Evolutionary conservation across 495 filamentous ascomycete species (phyloP).

Genomic region (Thermochaetoides thermophila): DNA sequence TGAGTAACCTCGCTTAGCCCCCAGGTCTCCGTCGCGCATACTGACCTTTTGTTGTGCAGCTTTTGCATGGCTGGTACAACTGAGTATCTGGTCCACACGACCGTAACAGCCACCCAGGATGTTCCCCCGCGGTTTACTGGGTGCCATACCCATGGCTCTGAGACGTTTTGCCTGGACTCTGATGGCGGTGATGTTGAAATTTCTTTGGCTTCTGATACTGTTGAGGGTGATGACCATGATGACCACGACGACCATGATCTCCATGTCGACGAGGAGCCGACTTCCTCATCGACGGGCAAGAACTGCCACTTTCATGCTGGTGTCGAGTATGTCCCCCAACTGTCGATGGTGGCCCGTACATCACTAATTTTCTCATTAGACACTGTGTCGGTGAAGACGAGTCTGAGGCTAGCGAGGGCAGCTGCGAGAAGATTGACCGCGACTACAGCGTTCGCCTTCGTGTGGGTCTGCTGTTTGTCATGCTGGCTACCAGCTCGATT

Average conservation of each 20-base stretch:
- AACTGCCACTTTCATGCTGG: constrained; percentile 55
- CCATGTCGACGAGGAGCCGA: too few relatives aligned
- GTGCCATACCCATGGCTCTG: constrained; percentile 12
- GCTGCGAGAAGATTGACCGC: constrained; percentile 30
- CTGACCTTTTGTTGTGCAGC: neutral
- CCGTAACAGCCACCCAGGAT: constrained; percentile 9
- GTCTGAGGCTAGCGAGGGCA: constrained; percentile 10
- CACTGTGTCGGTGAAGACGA: constrained; percentile 30
- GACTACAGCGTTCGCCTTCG: constrained; percentile 46
- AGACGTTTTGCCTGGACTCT: constrained; percentile 2
- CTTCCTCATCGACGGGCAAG: constrained; percentile 1
- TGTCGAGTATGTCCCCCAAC: constrained; percentile 35
- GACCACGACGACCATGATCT: constrained; percentile 6
- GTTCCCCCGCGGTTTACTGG: constrained; percentile 10
- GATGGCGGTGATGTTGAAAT: neutral
- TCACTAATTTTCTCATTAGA: constrained; percentile 7
- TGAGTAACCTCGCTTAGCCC: neutral
- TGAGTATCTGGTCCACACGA: constrained; percentile 9
- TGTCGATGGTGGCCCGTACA: neutral
- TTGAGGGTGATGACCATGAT: constrained; percentile 9
- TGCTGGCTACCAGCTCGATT: constrained; percentile 16
- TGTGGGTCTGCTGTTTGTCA: constrained; percentile 45
- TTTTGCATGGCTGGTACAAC: constrained; percentile 8
- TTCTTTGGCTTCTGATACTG: constrained; percentile 25
- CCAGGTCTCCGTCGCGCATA: neutral